Percentiles rank a stretch among this genome's conserved stretches.
Conservation (phyloP, 192 early-diverging fungal species). For the Pilobolus umbonatus region DNA sequence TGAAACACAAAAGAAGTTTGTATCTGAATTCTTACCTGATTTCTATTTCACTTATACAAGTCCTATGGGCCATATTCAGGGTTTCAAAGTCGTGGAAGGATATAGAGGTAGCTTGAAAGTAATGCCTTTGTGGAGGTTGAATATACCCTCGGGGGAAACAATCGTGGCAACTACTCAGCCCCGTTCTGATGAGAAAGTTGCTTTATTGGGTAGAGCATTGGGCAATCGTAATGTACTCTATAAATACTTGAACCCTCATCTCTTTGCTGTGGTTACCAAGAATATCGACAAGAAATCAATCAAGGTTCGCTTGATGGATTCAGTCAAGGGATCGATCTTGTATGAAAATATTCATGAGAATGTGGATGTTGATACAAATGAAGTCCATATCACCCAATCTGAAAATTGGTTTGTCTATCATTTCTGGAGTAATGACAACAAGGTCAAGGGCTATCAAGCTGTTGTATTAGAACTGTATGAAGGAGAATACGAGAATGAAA, state of each 20-base stretch:
- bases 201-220: slow-evolving; percentile 88
- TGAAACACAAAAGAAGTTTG: slow-evolving; percentile 47
- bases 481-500: slow-evolving; percentile 64
- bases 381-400: slow-evolving; percentile 64
- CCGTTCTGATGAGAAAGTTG: slow-evolving; percentile 51
- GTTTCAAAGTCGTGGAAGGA: slow-evolving; percentile 49
- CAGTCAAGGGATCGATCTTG: slow-evolving; percentile 80
- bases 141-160: slow-evolving; percentile 51
- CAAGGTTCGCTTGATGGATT: slow-evolving; percentile 79
- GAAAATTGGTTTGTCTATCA: slow-evolving; percentile 90
- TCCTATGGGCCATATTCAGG: slow-evolving; percentile 42
- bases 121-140: slow-evolving; percentile 46
- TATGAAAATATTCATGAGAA: slow-evolving; percentile 63
- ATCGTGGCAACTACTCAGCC: slow-evolving; percentile 7
- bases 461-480: slow-evolving; percentile 89
- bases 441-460: slow-evolving; percentile 59
- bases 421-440: slow-evolving; percentile 77
- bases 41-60: slow-evolving; percentile 68
- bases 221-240: slow-evolving; percentile 96
- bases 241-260: slow-evolving; percentile 97
- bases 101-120: slow-evolving; percentile 42
- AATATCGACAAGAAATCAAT: slow-evolving; percentile 39
- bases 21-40: slow-evolving; percentile 39
- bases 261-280: slow-evolving; percentile 69
- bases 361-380: slow-evolving; percentile 41